Evolutionary conservation across 2,329 filamentous ascomycete genomes (phyloP).

Genomic region (Boeremia lycopersici): DNA sequence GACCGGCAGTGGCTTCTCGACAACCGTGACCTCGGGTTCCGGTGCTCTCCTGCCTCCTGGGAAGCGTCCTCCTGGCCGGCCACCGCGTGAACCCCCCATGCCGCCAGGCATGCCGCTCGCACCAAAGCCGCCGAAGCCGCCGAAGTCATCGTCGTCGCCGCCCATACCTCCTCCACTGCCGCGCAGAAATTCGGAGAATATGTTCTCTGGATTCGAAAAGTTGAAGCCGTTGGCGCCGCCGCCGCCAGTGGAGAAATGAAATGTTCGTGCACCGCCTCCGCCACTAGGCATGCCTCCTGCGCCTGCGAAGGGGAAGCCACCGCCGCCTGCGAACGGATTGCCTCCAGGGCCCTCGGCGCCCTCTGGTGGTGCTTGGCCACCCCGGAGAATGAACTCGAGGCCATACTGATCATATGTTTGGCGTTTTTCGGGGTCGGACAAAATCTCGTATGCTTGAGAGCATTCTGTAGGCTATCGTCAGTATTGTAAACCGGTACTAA

Average conservation of each 20-base stretch:
- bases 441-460: slow-evolving; percentile 96
- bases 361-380: slow-evolving; percentile 70
- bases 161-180: slow-evolving; percentile 58
- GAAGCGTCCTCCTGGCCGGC: slow-evolving; percentile 41
- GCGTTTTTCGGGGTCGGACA: slow-evolving; percentile 95
- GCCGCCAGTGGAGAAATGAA: slow-evolving; percentile 67
- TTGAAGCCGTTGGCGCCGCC: slow-evolving; percentile 70
- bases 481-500: slow-evolving; percentile 1
- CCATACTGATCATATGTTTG: slow-evolving; percentile 95
- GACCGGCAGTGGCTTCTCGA: slow-evolving; percentile 82
- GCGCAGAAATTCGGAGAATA: slow-evolving; percentile 85
- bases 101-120: slow-evolving; percentile 44
- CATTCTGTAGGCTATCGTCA: slow-evolving; percentile 64
- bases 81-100: slow-evolving; percentile 41
- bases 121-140: slow-evolving; percentile 48
- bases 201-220: slow-evolving; percentile 82
- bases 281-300: slow-evolving; percentile 63
- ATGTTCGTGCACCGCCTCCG: slow-evolving; percentile 57
- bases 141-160: slow-evolving; percentile 61
- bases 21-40: slow-evolving; percentile 86
- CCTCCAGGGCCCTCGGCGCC: slow-evolving; percentile 39
- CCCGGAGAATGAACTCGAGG: slow-evolving; percentile 87
- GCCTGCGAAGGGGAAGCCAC: slow-evolving; percentile 60
- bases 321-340: slow-evolving; percentile 55
- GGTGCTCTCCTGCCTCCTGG: slow-evolving; percentile 53